Conservation (phyloP, 345 rosid genomes). For the Melaleuca alternifolia region DNA sequence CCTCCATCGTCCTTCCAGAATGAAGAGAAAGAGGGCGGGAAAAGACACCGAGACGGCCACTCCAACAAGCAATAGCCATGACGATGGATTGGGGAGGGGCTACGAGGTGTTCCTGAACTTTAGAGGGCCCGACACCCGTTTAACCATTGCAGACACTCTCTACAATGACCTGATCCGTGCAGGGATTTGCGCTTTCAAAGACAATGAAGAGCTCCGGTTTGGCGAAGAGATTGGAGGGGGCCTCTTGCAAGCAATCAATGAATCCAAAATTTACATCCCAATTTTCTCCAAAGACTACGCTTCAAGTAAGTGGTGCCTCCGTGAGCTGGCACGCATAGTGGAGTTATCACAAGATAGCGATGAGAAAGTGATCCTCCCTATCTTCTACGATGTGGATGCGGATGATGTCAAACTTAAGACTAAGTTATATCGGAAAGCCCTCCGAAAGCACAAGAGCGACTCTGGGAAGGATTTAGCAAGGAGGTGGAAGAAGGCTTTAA, state of each 20-base stretch:
- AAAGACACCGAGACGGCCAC: not conserved
- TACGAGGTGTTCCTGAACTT: not conserved
- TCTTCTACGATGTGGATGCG: not conserved
- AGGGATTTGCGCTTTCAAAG: not conserved
- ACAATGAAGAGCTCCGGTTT: not conserved
- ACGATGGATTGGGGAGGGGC: not conserved
- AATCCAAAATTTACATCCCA: not conserved
- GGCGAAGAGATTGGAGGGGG: not conserved
- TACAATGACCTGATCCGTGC: not conserved
- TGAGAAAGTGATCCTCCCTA: not conserved
- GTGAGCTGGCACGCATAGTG: not conserved
- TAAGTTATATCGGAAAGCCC: not conserved
- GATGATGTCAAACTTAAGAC: not conserved
- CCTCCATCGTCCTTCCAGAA: not conserved
- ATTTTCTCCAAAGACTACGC: not conserved
- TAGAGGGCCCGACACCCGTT: not conserved
- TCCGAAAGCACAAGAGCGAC: not conserved
- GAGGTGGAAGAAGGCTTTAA: not conserved
- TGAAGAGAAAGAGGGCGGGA: not conserved
- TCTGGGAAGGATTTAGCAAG: not conserved
- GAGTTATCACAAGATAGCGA: no score
- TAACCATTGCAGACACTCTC: not conserved
- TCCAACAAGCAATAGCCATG: not conserved
- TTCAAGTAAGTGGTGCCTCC: not conserved
- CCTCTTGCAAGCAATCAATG: not conserved